phyloP scores from a whole-genome alignment of 176 grass and related monocot species.

The Triticum monococcum region DNA sequence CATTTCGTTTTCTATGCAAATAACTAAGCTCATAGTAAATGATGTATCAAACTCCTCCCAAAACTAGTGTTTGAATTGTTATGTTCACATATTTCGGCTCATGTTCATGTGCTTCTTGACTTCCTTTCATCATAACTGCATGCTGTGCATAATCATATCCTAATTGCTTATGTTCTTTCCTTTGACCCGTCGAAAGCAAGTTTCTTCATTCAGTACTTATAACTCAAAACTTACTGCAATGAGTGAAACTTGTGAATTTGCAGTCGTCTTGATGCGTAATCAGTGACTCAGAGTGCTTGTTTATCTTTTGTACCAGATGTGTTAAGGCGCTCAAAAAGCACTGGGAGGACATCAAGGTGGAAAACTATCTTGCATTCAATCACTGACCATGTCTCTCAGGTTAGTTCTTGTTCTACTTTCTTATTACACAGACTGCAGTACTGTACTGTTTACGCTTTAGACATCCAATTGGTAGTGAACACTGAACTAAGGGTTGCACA shows the following conservation, averaged over 20 bases:
- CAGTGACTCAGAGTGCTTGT: background rate
- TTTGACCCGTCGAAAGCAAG: background rate
- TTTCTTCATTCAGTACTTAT: background rate
- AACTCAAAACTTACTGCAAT: background rate
- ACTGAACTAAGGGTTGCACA: background rate
- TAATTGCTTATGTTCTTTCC: background rate
- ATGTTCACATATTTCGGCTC: background rate
- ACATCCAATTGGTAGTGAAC: background rate
- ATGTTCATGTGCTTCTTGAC: background rate
- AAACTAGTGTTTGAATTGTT: background rate
- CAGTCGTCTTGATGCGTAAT: background rate
- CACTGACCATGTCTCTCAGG: slow-evolving; percentile 70
- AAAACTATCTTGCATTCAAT: slow-evolving; percentile 74
- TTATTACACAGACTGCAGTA: background rate
- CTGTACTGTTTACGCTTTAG: background rate
- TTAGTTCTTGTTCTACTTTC: background rate
- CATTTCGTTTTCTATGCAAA: background rate
- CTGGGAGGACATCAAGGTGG: slow-evolving; percentile 48
- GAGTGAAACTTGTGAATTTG: background rate
- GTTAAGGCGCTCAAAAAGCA: background rate
- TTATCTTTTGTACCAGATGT: background rate
- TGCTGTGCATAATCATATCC: background rate
- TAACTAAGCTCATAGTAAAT: background rate
- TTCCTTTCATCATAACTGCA: background rate
- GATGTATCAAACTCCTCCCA: background rate